Conservation (phyloP, 345 rosid species). For the Euphorbia lathyris region DNA sequence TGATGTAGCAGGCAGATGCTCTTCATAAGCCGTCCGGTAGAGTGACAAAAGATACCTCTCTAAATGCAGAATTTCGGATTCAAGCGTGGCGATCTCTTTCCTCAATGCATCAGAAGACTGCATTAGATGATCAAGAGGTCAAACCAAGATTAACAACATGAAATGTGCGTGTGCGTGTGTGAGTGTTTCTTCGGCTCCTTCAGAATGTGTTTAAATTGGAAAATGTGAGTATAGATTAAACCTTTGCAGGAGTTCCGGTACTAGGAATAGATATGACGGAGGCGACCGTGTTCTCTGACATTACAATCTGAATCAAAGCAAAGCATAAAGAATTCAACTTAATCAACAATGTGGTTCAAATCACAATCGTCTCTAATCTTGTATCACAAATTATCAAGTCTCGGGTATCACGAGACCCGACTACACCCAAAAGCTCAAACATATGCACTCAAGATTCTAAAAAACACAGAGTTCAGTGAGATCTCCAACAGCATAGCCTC, state of each 20-base stretch:
- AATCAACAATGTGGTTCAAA: not conserved
- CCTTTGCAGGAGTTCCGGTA: conserved; percentile 37
- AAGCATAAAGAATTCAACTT: not conserved
- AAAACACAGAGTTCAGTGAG: no score
- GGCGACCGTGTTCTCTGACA: conserved; percentile 29
- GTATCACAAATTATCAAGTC: not conserved
- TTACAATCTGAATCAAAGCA: conserved; percentile 34
- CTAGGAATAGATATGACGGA: conserved; percentile 30
- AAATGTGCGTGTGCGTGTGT: not conserved
- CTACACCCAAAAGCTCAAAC: no score
- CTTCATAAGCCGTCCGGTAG: conserved; percentile 63
- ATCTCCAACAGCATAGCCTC: no score
- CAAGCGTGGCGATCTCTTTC: conserved; percentile 63
- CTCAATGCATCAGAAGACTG: conserved; percentile 62
- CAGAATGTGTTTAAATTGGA: no score
- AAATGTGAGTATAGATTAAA: conserved; percentile 9
- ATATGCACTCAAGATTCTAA: no score
- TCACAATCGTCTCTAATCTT: not conserved
- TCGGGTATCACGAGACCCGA: not conserved
- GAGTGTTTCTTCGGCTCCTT: no score
- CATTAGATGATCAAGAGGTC: conserved; percentile 9
- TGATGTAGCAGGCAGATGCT: conserved; percentile 36
- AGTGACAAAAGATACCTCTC: conserved; percentile 68
- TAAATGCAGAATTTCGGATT: conserved; percentile 62
- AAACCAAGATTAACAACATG: not conserved